Evolutionary conservation across 345 rosid genomes (phyloP), one percentile per base, ranked within the genome.

Genomic region (Ceriops decandra): DNA sequence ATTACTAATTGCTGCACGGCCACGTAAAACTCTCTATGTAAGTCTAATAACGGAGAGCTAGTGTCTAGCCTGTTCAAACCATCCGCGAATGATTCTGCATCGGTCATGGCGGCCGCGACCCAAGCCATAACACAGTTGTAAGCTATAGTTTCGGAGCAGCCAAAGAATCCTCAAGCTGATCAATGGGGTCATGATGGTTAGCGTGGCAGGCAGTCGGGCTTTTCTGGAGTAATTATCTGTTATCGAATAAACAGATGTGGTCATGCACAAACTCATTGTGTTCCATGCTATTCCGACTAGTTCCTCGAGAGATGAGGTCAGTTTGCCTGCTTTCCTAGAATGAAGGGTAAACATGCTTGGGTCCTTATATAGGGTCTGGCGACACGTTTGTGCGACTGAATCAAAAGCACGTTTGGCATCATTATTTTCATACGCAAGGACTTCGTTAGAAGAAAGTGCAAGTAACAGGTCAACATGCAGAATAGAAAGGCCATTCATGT

Each of bases 1-100:
- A 74, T 64, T 21, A 73, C 21, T 6, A 76, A 24, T 20, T 42
- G 19, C 70, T 59, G 20, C 78, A 70, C 4, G 59, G 33, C 13
- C 64, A 56, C 24, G 16, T 60, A 53, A 80, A 76, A 70, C 11
- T 1, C 20, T 5, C 15, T 27, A 56, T 76, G 70, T 53, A 20
- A 30, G 1, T 53, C 42, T 31, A 68, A 63, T 2, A 76, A n/a
- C 1, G 78, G 83, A 16, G 76, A 73, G 49, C 19, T 24, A 0
- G 35, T 74, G 2, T 5, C 56, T 38, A 31, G 26, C 13, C 24
- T 57, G 54, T 68, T 56, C 62, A 71, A 77, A 21, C 72, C 68
- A 2, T 67, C 63, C 71, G 77, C 79, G 27, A 81, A 80, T 10
- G 76, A 61, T 24, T 77, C 68, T 0, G 57, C 71, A n/a, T 74